These are phyloP conservation scores for Medicago ruthenica DNA, from an alignment of 306 rosid species.

Conservation along the genomic window DNA sequence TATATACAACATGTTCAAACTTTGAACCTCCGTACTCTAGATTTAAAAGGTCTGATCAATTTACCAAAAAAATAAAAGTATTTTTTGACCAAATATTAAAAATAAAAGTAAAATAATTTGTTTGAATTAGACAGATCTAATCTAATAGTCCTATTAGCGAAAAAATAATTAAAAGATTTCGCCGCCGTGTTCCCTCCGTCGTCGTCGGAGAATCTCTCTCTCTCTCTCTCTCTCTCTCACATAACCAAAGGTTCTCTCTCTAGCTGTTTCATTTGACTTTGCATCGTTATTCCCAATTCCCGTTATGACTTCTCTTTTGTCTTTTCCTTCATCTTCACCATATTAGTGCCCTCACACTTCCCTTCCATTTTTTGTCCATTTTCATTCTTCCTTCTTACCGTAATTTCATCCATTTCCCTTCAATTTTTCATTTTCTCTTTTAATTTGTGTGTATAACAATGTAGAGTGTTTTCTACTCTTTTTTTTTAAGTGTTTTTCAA, in stretches of 20 bases:
- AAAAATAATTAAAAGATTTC: conserved; percentile 17
- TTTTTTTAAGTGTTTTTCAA: conserved; percentile 32
- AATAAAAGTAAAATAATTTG: too few species aligned
- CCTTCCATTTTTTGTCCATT: conserved; percentile 25
- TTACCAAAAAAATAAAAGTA: too few species aligned
- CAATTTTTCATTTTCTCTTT: neutral
- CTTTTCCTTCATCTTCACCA: neutral
- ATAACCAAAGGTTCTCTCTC: conserved; percentile 41
- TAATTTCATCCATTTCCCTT: conserved; percentile 32
- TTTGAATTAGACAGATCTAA: neutral
- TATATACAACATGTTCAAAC: too few species aligned
- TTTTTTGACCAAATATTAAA: too few species aligned
- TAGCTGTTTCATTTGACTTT: conserved; percentile 10
- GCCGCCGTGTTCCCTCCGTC: conserved; percentile 44
- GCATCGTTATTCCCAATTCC: neutral
- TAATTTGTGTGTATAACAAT: too few species aligned
- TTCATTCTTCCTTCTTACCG: neutral
- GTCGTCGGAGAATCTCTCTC: conserved; percentile 21
- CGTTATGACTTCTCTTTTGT: neutral
- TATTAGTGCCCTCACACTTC: neutral
- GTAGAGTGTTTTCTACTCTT: neutral
- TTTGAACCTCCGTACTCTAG: too few species aligned
- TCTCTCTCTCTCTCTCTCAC: conserved; percentile 45
- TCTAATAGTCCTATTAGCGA: too few species aligned
- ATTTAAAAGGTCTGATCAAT: too few species aligned